Evolutionary conservation across 257 asterid genomes (phyloP).

Genomic region (Capsicum chinense): DNA sequence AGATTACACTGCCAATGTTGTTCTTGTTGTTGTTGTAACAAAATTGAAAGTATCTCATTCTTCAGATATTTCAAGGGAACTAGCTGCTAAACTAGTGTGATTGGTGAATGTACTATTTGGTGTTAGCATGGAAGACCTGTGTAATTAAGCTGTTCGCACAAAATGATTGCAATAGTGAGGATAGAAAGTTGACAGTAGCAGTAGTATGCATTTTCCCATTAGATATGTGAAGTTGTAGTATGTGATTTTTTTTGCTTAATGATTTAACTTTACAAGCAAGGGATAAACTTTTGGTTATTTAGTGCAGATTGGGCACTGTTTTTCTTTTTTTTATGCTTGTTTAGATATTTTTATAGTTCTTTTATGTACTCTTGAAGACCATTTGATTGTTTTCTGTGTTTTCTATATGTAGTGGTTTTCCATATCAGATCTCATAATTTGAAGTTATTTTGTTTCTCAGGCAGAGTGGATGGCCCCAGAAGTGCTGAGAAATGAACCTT

Average conservation of each 20-base stretch:
- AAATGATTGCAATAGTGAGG: not conserved
- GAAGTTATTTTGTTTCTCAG: constrained; percentile 47
- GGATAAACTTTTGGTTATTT: not conserved
- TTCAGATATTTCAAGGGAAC: not conserved
- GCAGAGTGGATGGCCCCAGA: constrained; percentile 99
- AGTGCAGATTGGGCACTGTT: not conserved
- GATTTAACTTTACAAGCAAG: not conserved
- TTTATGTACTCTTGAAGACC: not conserved
- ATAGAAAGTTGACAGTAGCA: not conserved
- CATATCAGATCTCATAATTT: not conserved
- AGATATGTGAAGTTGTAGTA: not conserved
- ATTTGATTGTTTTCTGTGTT: constrained; percentile 1
- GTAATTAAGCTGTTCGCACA: not conserved
- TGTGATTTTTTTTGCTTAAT: not conserved
- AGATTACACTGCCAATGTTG: too few species aligned
- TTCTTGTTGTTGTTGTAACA: too few species aligned
- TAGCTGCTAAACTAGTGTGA: not conserved
- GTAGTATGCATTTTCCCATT: not conserved
- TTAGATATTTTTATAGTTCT: not conserved
- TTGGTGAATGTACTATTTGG: not conserved
- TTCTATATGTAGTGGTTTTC: not conserved
- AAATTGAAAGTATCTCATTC: not conserved
- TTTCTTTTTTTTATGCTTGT: not conserved
- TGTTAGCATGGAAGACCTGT: not conserved
- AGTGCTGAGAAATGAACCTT: constrained; percentile 97